A percentile compares a stretch with the other conserved stretches of the same genome.
Conservation (phyloP, 1,284 basidiomycete species). For the Ganoderma lingzhi region DNA sequence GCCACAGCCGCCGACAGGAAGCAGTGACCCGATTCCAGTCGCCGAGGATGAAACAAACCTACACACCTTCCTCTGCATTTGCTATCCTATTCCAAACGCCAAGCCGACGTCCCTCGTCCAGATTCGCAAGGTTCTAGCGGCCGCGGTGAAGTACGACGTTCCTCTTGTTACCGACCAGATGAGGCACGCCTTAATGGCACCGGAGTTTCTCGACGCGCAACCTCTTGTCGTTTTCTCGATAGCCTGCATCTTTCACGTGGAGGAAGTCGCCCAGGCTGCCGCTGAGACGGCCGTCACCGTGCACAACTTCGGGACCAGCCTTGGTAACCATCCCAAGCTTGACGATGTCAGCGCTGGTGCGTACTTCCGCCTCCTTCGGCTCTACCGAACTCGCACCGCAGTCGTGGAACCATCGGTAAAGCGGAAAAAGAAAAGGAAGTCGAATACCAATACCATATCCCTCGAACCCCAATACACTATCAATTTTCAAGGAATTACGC, state of each 20-base stretch:
- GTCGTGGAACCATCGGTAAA: neutral
- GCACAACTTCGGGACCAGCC: too few relatives aligned
- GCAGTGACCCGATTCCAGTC: neutral
- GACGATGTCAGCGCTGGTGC: slow-evolving; percentile 12
- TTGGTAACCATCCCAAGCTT: neutral
- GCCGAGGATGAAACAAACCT: slow-evolving; percentile 56
- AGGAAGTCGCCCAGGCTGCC: slow-evolving; percentile 13
- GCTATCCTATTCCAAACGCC: slow-evolving; percentile 14
- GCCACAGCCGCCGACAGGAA: slow-evolving; percentile 12
- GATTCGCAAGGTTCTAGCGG: slow-evolving; percentile 37
- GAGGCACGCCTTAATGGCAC: neutral
- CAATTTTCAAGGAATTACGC: neutral
- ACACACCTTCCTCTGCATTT: slow-evolving; percentile 58
- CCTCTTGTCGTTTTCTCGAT: slow-evolving; percentile 44
- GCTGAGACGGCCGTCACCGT: neutral
- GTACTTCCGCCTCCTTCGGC: slow-evolving; percentile 20
- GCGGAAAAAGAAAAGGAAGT: neutral
- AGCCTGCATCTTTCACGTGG: slow-evolving; percentile 29
- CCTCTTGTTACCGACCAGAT: neutral
- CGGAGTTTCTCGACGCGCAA: slow-evolving; percentile 36
- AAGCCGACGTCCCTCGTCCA: slow-evolving; percentile 21
- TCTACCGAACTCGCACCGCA: slow-evolving; percentile 6
- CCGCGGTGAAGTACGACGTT: slow-evolving; percentile 44
- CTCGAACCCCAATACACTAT: neutral
- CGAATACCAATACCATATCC: too few relatives aligned